Conservation (phyloP, 2,329 filamentous ascomycete species). For the Apiospora sp. region DNA sequence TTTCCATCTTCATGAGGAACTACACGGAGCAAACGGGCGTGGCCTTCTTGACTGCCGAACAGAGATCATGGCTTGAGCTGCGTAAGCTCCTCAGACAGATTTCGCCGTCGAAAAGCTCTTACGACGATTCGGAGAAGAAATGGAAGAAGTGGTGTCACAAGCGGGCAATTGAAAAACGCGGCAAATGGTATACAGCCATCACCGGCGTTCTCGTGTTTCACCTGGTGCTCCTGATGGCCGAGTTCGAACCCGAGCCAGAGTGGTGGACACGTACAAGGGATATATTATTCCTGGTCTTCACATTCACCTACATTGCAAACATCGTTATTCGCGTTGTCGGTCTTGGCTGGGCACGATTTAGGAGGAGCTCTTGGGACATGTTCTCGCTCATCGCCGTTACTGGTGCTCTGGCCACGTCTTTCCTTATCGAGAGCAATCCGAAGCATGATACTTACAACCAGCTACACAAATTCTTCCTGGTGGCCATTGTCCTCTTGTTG, state of each 20-base stretch:
- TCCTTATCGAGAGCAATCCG: constrained; percentile 72
- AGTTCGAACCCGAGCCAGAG: constrained; percentile 79
- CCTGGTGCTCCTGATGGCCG: constrained; percentile 81
- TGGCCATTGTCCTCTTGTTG: constrained; percentile 85
- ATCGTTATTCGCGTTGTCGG: constrained; percentile 85
- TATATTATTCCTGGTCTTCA: constrained; percentile 81
- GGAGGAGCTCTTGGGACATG: constrained; percentile 93
- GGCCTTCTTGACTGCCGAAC: constrained; percentile 92
- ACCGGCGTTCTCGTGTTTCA: constrained; percentile 84
- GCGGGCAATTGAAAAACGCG: constrained; percentile 90
- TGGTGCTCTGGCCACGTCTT: constrained; percentile 83
- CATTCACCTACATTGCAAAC: constrained; percentile 82
- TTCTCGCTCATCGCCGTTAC: constrained; percentile 83
- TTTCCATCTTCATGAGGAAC: constrained; percentile 99
- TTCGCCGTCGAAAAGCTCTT: constrained; percentile 91
- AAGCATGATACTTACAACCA: constrained; percentile 73
- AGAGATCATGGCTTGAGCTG: constrained; percentile 95
- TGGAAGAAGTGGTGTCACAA: constrained; percentile 97
- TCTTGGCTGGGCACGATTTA: constrained; percentile 90
- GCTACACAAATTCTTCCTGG: constrained; percentile 92
- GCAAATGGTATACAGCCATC: constrained; percentile 86
- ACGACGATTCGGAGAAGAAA: constrained; percentile 75
- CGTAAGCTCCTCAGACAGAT: constrained; percentile 92
- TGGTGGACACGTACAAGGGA: constrained; percentile 78
- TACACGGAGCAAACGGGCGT: constrained; percentile 99